phyloP scores from a whole-genome alignment of 345 rosid species.

The Nephelium lappaceum region DNA sequence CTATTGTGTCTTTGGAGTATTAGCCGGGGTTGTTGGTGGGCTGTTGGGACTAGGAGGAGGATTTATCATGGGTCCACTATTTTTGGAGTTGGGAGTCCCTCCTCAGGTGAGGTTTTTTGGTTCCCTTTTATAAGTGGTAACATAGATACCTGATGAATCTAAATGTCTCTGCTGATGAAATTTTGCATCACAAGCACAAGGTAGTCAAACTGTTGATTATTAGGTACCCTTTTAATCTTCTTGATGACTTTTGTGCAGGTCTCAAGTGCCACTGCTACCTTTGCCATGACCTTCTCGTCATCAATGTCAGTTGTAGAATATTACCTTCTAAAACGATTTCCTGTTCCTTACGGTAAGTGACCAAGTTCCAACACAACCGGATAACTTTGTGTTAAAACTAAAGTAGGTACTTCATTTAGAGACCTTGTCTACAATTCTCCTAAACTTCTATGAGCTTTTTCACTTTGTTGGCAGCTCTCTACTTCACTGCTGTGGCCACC shows the following conservation, averaged over 20 bases:
- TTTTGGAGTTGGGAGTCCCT: constrained; percentile 48
- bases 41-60: constrained; percentile 48
- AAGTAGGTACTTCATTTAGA: background rate
- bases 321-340: constrained; percentile 59
- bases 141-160: background rate
- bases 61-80: constrained; percentile 45
- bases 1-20: constrained; percentile 29
- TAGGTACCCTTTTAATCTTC: background rate
- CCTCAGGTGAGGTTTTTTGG: constrained; percentile 34
- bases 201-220: constrained; percentile 10
- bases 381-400: background rate
- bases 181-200: too few relatives aligned
- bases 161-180: background rate
- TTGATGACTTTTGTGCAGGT: constrained; percentile 36
- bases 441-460: background rate
- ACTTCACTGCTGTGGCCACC: constrained; percentile 44
- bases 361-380: background rate
- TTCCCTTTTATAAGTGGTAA: background rate
- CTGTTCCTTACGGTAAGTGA: constrained; percentile 48
- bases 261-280: constrained; percentile 63
- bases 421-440: background rate
- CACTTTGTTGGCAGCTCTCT: constrained; percentile 39
- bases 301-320: constrained; percentile 66
- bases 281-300: constrained; percentile 60
- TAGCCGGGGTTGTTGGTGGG: constrained; percentile 43